Percentiles rank a stretch among this genome's conserved stretches.
Evolutionary conservation across 1,284 basidiomycete species (phyloP).

Genomic region (Cystobasidium slooffiae): DNA sequence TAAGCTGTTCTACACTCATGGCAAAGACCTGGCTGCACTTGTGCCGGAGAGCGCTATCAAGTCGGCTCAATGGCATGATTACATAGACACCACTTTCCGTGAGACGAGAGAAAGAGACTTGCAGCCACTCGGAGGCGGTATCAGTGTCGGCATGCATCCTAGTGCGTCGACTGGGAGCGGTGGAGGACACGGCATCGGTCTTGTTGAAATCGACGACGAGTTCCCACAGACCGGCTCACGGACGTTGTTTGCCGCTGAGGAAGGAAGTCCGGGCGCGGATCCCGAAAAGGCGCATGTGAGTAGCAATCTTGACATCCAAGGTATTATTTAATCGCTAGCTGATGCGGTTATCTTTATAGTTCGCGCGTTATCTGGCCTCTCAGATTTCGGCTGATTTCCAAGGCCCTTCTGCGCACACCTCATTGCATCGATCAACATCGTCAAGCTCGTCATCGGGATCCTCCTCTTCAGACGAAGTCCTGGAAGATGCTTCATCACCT

Average conservation of each 20-base stretch:
- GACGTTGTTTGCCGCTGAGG: constrained; percentile 9
- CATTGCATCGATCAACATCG: constrained; percentile 45
- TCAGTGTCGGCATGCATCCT: constrained; percentile 58
- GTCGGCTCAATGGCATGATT: constrained; percentile 82
- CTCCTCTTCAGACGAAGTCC: constrained; percentile 37
- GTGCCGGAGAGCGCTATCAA: constrained; percentile 66
- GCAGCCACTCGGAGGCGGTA: constrained; percentile 76
- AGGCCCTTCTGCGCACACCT: constrained; percentile 52
- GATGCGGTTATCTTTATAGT: constrained; percentile 59
- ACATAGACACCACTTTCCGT: constrained; percentile 76
- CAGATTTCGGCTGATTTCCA: constrained; percentile 66
- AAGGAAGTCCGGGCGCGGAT: constrained; percentile 20
- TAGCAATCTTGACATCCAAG: not conserved
- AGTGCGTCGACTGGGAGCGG: constrained; percentile 58
- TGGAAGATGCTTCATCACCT: constrained; percentile 15
- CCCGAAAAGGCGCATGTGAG: constrained; percentile 45
- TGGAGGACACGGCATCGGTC: constrained; percentile 47
- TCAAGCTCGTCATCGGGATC: constrained; percentile 36
- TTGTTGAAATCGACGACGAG: constrained; percentile 54
- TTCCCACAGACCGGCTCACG: constrained; percentile 47
- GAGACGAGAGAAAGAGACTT: constrained; percentile 83
- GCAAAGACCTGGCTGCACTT: constrained; percentile 71
- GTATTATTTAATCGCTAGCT: not conserved
- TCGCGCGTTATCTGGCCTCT: constrained; percentile 61
- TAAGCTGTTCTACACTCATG: constrained; percentile 80